Evolutionary conservation across 768 basidiomycete genomes (phyloP), one percentile per base, ranked within the genome.

Genomic region (Mycena amicta): DNA sequence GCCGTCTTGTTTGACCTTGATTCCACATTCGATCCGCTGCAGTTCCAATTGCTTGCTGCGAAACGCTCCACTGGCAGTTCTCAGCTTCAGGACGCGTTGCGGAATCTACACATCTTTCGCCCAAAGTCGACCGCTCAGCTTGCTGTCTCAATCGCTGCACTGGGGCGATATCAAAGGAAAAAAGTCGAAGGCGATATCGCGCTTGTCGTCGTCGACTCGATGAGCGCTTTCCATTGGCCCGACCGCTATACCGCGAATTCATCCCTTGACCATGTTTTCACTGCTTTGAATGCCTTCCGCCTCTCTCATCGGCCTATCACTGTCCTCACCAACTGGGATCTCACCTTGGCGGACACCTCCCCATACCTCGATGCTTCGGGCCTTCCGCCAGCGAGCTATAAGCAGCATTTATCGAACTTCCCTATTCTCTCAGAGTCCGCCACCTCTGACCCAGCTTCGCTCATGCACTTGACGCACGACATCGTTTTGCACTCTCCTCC

Each of bases 161-260:
- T 95, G 18, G 78, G 85, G 15, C 68, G 70, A 3, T 86, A 86
- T 65, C 84, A 66, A 72, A 3, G 67, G 69, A 18, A 71, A 76
- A 52, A 77, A 87, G 57, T 76, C 80, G 29, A 71, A 82, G 41
- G 70, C 75, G 85, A 86, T 59, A 78, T 93, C 12, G 86, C 85
- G 5, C 64, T 92, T 53, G 71, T 95, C 33, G 84, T 83, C 11
- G 75, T 94, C 46, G 92, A 95, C 71, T 92, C 91, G 15, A 71
- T 92, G 57, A 87, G 87, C 68, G 70, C 89, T 0, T 91, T 88
- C 67, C 83, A 90, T 71, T 94, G 93, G 92, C 60, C 79, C 2
- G 92, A 94, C 68, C 83, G 88, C 40, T 87, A 85, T 67, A 74
- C 56, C 16, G 59, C 67, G 15, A 45, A n/a, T 26, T 18, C 63